Evolutionary conservation across 495 filamentous ascomycete genomes (phyloP).

Genomic region (Parmelia sp.): DNA sequence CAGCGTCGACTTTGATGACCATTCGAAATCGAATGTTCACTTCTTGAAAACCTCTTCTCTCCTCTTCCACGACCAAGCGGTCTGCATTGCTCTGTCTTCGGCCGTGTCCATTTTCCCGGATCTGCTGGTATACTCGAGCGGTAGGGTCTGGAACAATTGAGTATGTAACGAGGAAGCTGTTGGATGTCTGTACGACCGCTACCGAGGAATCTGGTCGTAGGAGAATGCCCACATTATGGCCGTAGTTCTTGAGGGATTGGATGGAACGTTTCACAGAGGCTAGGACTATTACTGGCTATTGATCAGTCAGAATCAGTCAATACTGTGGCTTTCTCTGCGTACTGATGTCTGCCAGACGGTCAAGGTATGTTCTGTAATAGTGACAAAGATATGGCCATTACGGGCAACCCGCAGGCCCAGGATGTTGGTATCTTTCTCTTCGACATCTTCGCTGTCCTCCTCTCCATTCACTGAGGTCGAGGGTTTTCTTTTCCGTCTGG

Average conservation of each 20-base stretch:
- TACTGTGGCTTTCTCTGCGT: constrained; percentile 29
- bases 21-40: constrained; percentile 88
- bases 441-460: constrained; percentile 23
- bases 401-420: constrained; percentile 72
- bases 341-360: constrained; percentile 95
- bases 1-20: constrained; percentile 97
- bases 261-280: constrained; percentile 76
- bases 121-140: constrained; percentile 74
- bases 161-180: constrained; percentile 91
- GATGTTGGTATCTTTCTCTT: constrained; percentile 40
- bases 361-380: constrained; percentile 74
- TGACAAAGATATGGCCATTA: constrained; percentile 79
- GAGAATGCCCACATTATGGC: constrained; percentile 72
- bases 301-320: constrained; percentile 32
- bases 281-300: constrained; percentile 80
- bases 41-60: constrained; percentile 76
- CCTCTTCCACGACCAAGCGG: constrained; percentile 51
- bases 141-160: constrained; percentile 79
- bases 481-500: constrained; percentile 42
- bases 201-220: constrained; percentile 89
- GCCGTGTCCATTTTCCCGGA: constrained; percentile 60
- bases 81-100: constrained; percentile 63
- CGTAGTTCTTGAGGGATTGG: constrained; percentile 74
- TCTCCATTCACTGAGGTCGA: constrained; percentile 38
- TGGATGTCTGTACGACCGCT: constrained; percentile 80